Conservation (phyloP, 192 early-diverging fungal genomes). For the Gamsiella multidivaricata region DNA sequence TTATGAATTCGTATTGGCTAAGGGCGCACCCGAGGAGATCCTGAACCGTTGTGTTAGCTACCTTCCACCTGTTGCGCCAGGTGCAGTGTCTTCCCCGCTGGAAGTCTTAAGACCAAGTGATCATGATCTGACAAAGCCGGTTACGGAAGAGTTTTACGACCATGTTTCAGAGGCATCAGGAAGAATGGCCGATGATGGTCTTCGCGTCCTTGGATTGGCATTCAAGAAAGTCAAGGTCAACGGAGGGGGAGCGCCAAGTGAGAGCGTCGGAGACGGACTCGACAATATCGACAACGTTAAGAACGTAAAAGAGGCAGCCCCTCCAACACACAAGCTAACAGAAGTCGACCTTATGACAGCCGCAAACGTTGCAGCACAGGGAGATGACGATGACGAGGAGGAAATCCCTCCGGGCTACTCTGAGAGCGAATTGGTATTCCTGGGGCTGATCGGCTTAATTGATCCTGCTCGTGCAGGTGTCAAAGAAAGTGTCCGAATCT, state of each 20-base stretch:
- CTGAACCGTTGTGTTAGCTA: slow-evolving; percentile 73
- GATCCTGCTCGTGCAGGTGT: slow-evolving; percentile 92
- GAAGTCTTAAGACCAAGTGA: slow-evolving; percentile 48
- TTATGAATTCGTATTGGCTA: slow-evolving; percentile 74
- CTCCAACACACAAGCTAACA: slow-evolving; percentile 25
- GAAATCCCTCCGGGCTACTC: slow-evolving; percentile 63
- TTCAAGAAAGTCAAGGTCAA: slow-evolving; percentile 66
- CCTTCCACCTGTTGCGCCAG: slow-evolving; percentile 44
- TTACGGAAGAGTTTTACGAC: slow-evolving; percentile 73
- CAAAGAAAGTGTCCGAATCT: slow-evolving; percentile 79
- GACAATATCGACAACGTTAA: slow-evolving; percentile 61
- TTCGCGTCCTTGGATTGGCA: slow-evolving; percentile 92
- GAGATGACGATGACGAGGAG: slow-evolving; percentile 54
- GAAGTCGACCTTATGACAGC: slow-evolving; percentile 44
- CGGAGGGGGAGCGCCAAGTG: slow-evolving; percentile 15
- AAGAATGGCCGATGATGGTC: slow-evolving; percentile 84
- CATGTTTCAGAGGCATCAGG: slow-evolving; percentile 68
- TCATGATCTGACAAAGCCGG: slow-evolving; percentile 52
- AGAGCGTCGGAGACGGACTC: slow-evolving; percentile 29
- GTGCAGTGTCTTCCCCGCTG: slow-evolving; percentile 21
- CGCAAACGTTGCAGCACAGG: slow-evolving; percentile 32
- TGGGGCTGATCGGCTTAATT: slow-evolving; percentile 92
- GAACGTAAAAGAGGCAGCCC: slow-evolving; percentile 60
- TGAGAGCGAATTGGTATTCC: slow-evolving; percentile 82
- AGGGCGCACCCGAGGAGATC: slow-evolving; percentile 95